These are phyloP conservation scores for Alternaria ethzedia DNA, from an alignment of 2,329 filamentous ascomycete genomes.

Conservation along the genomic window DNA sequence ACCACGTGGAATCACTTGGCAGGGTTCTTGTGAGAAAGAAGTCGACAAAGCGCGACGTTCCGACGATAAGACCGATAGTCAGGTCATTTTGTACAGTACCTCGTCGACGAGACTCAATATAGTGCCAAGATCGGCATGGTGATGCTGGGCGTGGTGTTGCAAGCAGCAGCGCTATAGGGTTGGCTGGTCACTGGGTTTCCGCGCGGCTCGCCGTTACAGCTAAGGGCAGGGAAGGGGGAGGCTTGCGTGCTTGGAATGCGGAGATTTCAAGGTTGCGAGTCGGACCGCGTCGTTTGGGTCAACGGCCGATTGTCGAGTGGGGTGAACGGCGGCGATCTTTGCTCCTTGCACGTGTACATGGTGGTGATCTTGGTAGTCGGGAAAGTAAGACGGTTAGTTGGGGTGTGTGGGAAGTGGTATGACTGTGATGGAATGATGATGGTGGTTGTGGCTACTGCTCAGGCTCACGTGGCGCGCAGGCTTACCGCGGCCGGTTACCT, in stretches of 20 bases:
- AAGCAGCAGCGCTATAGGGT: not conserved
- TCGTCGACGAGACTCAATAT: not conserved
- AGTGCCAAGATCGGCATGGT: not conserved
- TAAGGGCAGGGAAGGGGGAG: not conserved
- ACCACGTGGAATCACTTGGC: not conserved
- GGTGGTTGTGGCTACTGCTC: not conserved
- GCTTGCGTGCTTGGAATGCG: not conserved
- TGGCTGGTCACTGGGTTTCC: not conserved
- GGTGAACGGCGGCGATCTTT: slow-evolving; percentile 3
- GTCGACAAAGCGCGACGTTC: not conserved
- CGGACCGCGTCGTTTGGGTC: not conserved
- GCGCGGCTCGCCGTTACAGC: not conserved
- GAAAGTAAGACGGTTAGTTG: not conserved
- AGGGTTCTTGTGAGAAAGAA: not conserved
- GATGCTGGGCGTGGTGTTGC: slow-evolving; percentile 6
- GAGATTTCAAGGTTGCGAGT: not conserved
- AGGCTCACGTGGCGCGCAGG: not conserved
- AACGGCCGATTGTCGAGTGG: not conserved
- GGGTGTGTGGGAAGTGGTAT: not conserved
- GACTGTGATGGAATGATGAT: not conserved
- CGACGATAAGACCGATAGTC: not conserved
- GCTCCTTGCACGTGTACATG: not conserved
- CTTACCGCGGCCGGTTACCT: not conserved
- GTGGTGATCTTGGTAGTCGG: not conserved
- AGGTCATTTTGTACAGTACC: not conserved